Conservation (phyloP, 2,329 filamentous ascomycete species). For the Gnomoniopsis sp. region DNA sequence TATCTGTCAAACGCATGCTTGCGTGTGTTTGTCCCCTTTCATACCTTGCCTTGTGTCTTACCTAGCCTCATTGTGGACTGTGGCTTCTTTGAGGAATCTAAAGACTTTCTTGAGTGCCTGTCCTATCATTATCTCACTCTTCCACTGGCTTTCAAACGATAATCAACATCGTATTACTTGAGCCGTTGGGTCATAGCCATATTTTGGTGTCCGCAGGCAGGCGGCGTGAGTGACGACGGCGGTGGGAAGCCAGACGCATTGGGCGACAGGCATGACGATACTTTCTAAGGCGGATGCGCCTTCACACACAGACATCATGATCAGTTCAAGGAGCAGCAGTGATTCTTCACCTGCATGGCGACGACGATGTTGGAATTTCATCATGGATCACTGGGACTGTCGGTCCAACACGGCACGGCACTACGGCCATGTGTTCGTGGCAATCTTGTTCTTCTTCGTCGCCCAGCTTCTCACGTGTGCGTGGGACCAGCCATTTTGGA, state of each 20-base stretch:
- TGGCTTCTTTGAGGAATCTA: neutral
- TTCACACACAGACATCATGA: slow-evolving; percentile 3
- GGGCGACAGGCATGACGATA: neutral
- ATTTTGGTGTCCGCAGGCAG: neutral
- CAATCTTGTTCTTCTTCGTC: slow-evolving; percentile 35
- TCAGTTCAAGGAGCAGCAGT: neutral
- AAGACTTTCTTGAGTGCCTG: neutral
- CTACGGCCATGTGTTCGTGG: slow-evolving; percentile 21
- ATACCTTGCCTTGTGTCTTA: slow-evolving; percentile 4
- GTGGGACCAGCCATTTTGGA: slow-evolving; percentile 34
- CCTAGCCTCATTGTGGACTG: neutral
- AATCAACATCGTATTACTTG: neutral
- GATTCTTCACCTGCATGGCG: neutral
- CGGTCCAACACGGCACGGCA: neutral
- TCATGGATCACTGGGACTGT: neutral
- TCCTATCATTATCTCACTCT: neutral
- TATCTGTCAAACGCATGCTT: neutral
- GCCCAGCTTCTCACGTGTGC: slow-evolving; percentile 46
- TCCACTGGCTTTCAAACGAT: neutral
- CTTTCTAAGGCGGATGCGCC: neutral
- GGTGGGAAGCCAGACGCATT: neutral
- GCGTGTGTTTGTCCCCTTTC: neutral
- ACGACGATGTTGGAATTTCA: neutral
- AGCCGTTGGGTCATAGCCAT: neutral
- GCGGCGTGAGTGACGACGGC: neutral